Percentiles rank a stretch among this genome's conserved stretches.
These are phyloP conservation scores for Ascochyta rabiei DNA, from an alignment of 2,329 filamentous ascomycete species.

Conservation along the genomic window DNA sequence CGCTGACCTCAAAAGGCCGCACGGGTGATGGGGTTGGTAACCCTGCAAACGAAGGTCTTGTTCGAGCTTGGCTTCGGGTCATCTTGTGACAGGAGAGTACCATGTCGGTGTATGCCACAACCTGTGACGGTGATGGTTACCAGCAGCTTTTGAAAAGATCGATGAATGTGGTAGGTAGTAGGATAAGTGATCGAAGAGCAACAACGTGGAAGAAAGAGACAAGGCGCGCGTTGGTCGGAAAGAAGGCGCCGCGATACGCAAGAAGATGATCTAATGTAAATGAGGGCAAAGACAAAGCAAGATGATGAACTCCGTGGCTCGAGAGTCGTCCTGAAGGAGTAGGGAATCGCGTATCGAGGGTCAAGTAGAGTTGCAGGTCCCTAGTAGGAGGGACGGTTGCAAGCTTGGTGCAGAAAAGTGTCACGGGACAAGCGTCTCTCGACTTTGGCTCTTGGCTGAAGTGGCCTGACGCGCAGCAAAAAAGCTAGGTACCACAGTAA, in stretches of 20 bases:
- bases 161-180: neutral
- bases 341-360: neutral
- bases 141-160: neutral
- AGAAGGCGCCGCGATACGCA: slow-evolving; percentile 22
- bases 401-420: neutral
- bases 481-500: slow-evolving; percentile 31
- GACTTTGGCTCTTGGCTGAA: neutral
- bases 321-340: neutral
- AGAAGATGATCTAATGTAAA: neutral
- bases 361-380: neutral
- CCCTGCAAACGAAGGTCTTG: slow-evolving; percentile 28
- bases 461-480: slow-evolving; percentile 3
- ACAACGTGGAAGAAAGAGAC: neutral
- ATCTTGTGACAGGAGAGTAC: neutral
- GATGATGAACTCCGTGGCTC: neutral
- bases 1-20: slow-evolving; percentile 31
- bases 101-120: neutral
- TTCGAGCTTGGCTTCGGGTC: slow-evolving; percentile 15
- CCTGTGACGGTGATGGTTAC: neutral
- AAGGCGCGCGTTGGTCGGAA: slow-evolving; percentile 12
- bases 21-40: slow-evolving; percentile 31
- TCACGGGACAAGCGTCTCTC: slow-evolving; percentile 9
- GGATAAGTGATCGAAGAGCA: neutral
- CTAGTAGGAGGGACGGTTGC: neutral
- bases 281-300: neutral